phyloP scores from a whole-genome alignment of 306 rosid genomes.

The Cicer pinnatifidum region DNA sequence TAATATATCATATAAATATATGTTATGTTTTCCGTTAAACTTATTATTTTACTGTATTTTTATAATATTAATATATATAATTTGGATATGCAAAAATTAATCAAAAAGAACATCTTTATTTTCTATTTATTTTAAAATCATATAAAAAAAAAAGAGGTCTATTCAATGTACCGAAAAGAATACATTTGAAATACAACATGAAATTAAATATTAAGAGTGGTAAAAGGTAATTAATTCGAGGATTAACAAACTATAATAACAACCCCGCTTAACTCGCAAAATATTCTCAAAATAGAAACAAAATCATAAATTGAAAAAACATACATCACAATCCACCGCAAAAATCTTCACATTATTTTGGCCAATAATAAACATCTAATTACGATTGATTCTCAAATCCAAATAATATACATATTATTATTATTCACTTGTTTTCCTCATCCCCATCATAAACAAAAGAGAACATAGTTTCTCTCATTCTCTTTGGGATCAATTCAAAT shows the following conservation, averaged over 20 bases:
- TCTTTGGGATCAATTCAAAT: neutral
- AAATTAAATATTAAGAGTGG: neutral
- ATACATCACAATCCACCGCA: constrained; percentile 23
- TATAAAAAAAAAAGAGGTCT: no score
- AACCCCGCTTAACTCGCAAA: constrained; percentile 31
- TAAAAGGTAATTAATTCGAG: neutral
- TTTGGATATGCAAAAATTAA: no score
- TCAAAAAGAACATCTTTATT: no score
- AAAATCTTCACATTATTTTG: neutral
- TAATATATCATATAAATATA: no score
- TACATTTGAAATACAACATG: neutral
- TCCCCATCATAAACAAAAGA: constrained; percentile 44
- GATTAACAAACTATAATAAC: constrained; percentile 30
- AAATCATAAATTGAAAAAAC: constrained; percentile 31
- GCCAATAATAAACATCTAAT: constrained; percentile 17
- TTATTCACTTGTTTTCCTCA: constrained; percentile 5
- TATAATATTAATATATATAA: no score
- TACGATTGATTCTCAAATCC: neutral
- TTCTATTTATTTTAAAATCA: no score
- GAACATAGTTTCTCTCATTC: constrained; percentile 7
- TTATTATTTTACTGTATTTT: no score
- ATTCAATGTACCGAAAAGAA: neutral
- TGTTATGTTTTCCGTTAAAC: no score
- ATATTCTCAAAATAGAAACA: constrained; percentile 14
- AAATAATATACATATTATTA: no score